A percentile compares a stretch with the other conserved stretches of the same genome.
These are phyloP conservation scores for Tremella mesenterica DNA, from an alignment of 768 basidiomycete genomes.

Conservation along the genomic window DNA sequence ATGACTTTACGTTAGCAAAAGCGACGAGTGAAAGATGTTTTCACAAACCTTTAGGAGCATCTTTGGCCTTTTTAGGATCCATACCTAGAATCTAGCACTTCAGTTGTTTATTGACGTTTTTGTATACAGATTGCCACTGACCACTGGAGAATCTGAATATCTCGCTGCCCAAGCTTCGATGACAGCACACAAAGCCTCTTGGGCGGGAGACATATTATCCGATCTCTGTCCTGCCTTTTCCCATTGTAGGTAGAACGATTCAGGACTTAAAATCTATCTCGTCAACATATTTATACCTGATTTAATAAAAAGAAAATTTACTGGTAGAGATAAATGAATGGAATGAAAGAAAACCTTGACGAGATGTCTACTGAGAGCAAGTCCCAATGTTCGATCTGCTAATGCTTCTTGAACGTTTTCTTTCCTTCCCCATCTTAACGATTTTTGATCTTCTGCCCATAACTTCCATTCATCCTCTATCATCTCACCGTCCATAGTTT, in stretches of 20 bases:
- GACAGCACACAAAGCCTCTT: slow-evolving; percentile 21
- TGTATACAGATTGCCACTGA: neutral
- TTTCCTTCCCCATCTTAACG: slow-evolving; percentile 17
- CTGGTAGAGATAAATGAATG: slow-evolving; percentile 27
- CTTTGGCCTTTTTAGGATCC: slow-evolving; percentile 4
- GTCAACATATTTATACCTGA: neutral
- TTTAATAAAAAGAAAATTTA: slow-evolving; percentile 2
- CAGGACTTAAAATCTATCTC: slow-evolving; percentile 20
- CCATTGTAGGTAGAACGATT: slow-evolving; percentile 31
- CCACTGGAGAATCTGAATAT: slow-evolving; percentile 28
- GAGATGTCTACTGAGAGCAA: slow-evolving; percentile 20
- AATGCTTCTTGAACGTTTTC: slow-evolving; percentile 17
- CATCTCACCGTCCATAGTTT: neutral
- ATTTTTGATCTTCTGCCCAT: slow-evolving; percentile 2
- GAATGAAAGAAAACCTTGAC: slow-evolving; percentile 25
- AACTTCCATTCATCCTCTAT: slow-evolving; percentile 15
- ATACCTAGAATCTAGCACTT: slow-evolving; percentile 17
- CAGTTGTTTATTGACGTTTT: neutral
- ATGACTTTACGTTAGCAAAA: slow-evolving; percentile 14
- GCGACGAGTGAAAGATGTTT: too few relatives aligned
- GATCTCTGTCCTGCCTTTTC: slow-evolving; percentile 19
- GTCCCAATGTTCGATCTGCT: slow-evolving; percentile 23
- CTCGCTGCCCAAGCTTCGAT: slow-evolving; percentile 33
- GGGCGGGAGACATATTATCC: slow-evolving; percentile 21
- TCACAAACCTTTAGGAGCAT: slow-evolving; percentile 24